phyloP scores from a whole-genome alignment of 176 grass and related monocot species.

The Lolium rigidum region DNA sequence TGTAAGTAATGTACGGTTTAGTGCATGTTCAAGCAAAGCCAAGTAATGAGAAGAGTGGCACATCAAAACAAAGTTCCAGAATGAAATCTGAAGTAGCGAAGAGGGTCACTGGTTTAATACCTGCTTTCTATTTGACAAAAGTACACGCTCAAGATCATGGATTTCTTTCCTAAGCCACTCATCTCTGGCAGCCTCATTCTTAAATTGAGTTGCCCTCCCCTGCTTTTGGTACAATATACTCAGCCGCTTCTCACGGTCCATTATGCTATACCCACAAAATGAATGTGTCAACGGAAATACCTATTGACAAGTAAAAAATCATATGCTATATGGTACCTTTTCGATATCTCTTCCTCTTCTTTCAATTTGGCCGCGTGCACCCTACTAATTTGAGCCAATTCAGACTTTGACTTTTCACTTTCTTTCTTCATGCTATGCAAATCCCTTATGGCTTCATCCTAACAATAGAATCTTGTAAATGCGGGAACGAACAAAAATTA shows the following conservation, averaged over 20 bases:
- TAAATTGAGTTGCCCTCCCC: constrained; percentile 94
- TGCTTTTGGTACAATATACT: constrained; percentile 99
- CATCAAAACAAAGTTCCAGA: constrained; percentile 24
- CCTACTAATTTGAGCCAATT: constrained; percentile 81
- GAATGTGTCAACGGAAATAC: constrained; percentile 28
- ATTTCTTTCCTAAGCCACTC: constrained; percentile 98
- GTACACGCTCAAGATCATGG: constrained; percentile 88
- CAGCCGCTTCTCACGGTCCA: constrained; percentile 93
- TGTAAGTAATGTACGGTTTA: neutral
- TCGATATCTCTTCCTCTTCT: constrained; percentile 91
- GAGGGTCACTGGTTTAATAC: constrained; percentile 46
- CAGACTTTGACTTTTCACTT: constrained; percentile 87
- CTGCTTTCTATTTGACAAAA: constrained; percentile 89
- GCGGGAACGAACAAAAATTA: constrained; percentile 19
- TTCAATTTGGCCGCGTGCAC: constrained; percentile 76
- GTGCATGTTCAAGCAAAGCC: neutral
- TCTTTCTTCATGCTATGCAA: constrained; percentile 77
- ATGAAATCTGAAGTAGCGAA: constrained; percentile 35
- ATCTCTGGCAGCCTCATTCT: constrained; percentile 85
- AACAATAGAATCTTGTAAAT: constrained; percentile 40
- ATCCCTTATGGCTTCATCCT: constrained; percentile 87
- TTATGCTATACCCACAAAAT: constrained; percentile 71
- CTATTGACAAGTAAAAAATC: neutral
- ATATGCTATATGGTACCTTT: constrained; percentile 66
- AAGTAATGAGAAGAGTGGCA: neutral